Base-by-base conservation (phyloP, 352 stramenopile species). In the Achlya hypogyna region DNA sequence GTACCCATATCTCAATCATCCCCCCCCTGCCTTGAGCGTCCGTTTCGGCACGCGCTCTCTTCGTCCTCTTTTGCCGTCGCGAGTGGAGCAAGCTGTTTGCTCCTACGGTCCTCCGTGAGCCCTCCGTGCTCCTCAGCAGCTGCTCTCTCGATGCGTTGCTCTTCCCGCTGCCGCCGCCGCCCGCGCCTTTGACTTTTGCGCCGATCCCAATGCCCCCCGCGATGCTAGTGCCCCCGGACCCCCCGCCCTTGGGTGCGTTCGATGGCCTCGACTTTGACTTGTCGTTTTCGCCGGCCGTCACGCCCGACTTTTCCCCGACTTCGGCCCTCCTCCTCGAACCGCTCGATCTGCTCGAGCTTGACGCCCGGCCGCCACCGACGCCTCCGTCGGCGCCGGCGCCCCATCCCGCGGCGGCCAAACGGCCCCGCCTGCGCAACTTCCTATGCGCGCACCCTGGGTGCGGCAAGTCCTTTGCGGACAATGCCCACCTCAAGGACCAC, bases 391-490 rank as follows among this genome's bases (percentile, higher is more conserved):
- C 40, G 6, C 12, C 8, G 10, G n/a, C 58, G 22, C 27, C 35
- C 8, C 23, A 29, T 12, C 18, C 60, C 20, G 28, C 29, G 20
- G 3, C 60, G 5, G 20, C 47, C 38, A 59, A 58, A 16, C 60
- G 60, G 12, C 60, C 60, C n/a, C 80, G 80, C 9, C 77, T 89
- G 65, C 78, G 78, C 52, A 89, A 87, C 43, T 89, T 89, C 28
- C 69, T 85, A 22, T 87, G 80, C 51, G 83, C 83, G 63, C 77
- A 89, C 58, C 78, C 78, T 59, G 75, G 74, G 18, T 89, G 80
- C 56, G 78, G 76, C 52, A 89, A 89, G 67, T 83, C 78, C 25
- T 89, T 89, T 62, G 77, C 77, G 18, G 78, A 87, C 71, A 89
- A 82, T 62, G 80, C 80, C 35, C 78, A 89, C 47, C 69, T 87